Evolutionary conservation across 768 basidiomycete genomes (phyloP).

Genomic region (Panus rudis): DNA sequence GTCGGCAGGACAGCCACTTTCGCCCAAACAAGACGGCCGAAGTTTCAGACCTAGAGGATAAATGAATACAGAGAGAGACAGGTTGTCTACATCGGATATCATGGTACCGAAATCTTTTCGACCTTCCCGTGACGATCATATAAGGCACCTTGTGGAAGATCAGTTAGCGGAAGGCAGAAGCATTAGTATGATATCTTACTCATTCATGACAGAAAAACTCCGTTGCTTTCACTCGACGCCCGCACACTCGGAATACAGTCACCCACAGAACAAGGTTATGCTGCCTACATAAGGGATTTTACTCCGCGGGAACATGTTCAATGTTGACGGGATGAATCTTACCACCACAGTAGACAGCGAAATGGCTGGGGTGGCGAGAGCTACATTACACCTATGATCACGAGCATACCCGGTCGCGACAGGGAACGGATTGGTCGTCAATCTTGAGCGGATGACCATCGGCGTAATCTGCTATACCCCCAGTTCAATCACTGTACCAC

Average conservation of each 20-base stretch:
- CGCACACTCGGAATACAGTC: constrained; percentile 16
- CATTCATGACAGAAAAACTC: constrained; percentile 41
- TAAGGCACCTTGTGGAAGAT: constrained; percentile 48
- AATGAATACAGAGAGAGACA: not conserved
- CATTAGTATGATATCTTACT: constrained; percentile 33
- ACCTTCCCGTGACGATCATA: constrained; percentile 86
- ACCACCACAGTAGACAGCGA: constrained; percentile 89
- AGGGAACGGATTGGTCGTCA: constrained; percentile 77
- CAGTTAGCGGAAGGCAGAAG: constrained; percentile 7
- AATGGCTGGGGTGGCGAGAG: constrained; percentile 76
- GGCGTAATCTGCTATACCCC: constrained; percentile 49
- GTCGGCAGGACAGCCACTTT: constrained; percentile 60
- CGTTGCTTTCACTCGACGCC: not conserved
- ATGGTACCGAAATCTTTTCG: constrained; percentile 75
- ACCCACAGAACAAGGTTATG: constrained; percentile 84
- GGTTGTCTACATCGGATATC: constrained; percentile 46
- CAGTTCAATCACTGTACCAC: not conserved
- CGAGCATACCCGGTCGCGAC: constrained; percentile 51
- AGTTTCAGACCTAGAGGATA: constrained; percentile 51
- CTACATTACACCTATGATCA: constrained; percentile 48
- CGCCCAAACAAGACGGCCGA: constrained; percentile 75
- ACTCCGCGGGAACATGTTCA: not conserved
- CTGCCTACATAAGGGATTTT: constrained; percentile 46
- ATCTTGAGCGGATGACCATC: constrained; percentile 71
- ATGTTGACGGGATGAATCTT: constrained; percentile 27